phyloP scores from a whole-genome alignment of 2,329 filamentous ascomycete genomes.

The Hymenoscyphus infarciens region DNA sequence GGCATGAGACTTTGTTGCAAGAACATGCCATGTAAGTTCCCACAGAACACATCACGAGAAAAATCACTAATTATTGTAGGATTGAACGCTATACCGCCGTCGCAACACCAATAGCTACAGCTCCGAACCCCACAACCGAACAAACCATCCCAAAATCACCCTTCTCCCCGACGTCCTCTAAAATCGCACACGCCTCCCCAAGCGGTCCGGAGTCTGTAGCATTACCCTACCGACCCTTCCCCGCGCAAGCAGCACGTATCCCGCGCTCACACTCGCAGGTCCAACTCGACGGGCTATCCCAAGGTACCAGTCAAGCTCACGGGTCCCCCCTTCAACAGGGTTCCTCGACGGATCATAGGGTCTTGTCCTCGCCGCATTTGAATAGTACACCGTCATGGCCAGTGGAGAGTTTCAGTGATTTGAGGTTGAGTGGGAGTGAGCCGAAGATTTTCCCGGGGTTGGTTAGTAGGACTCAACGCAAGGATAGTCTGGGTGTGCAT shows the following conservation, averaged over 20 bases:
- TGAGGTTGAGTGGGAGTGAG: conserved; percentile 55
- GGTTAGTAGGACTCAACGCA: conserved; percentile 42
- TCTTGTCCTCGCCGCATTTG: conserved; percentile 20
- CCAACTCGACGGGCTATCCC: conserved; percentile 20
- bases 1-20: conserved; percentile 79
- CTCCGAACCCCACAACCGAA: conserved; percentile 29
- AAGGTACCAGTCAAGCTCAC: conserved; percentile 7
- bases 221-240: conserved; percentile 32
- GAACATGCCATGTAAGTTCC: conserved; percentile 75
- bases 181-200: conserved; percentile 34
- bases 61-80: conserved; percentile 23
- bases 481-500: conserved; percentile 24
- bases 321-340: conserved; percentile 13
- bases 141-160: conserved; percentile 15
- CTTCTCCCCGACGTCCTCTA: conserved; percentile 34
- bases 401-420: conserved; percentile 40
- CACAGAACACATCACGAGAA: no score
- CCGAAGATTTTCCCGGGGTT: conserved; percentile 71
- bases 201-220: conserved; percentile 18
- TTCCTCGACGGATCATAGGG: background rate
- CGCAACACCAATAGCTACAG: conserved; percentile 27
- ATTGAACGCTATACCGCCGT: conserved; percentile 36
- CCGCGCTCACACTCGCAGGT: conserved; percentile 29
- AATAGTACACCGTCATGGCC: conserved; percentile 33
- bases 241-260: conserved; percentile 33